These are phyloP conservation scores for Monosporascus ibericus DNA, from an alignment of 2,329 filamentous ascomycete species.

Conservation along the genomic window DNA sequence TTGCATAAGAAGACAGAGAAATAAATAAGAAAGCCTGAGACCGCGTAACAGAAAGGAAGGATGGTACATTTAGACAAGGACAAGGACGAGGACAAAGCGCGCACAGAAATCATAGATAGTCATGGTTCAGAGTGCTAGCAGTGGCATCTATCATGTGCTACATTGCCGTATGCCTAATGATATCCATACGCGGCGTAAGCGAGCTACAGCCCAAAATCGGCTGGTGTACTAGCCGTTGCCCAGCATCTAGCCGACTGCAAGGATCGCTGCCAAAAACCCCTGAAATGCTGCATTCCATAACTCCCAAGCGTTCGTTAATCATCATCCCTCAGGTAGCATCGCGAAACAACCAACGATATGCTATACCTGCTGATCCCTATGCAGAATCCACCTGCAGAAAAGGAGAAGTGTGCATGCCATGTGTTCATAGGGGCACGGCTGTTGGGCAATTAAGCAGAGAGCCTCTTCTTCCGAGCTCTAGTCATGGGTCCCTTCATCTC, in stretches of 20 bases:
- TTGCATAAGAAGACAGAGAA: too few species aligned
- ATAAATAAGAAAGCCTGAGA: too few species aligned
- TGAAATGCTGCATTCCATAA: not conserved
- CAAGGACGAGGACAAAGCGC: not conserved
- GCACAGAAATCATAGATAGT: not conserved
- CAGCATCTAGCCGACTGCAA: not conserved
- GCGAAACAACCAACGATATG: not conserved
- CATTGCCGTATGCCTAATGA: not conserved
- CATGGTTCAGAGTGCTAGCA: not conserved
- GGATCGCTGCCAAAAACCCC: not conserved
- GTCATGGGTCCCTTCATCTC: slow-evolving; percentile 8
- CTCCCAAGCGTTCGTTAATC: not conserved
- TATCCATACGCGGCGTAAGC: not conserved
- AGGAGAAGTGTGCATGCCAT: too few species aligned
- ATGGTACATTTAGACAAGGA: too few species aligned
- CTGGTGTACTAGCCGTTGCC: not conserved
- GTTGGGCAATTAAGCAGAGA: not conserved
- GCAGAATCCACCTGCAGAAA: too few species aligned
- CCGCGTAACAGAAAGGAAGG: too few species aligned
- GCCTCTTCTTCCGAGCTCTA: slow-evolving; percentile 5
- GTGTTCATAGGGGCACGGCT: too few species aligned
- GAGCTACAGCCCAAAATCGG: too few species aligned
- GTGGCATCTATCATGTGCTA: not conserved
- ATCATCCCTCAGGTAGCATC: not conserved
- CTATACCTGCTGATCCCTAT: not conserved